Percentiles rank a stretch among this genome's conserved stretches.
Evolutionary conservation across 305 asterid species (phyloP).

Genomic region (Lippia alba): DNA sequence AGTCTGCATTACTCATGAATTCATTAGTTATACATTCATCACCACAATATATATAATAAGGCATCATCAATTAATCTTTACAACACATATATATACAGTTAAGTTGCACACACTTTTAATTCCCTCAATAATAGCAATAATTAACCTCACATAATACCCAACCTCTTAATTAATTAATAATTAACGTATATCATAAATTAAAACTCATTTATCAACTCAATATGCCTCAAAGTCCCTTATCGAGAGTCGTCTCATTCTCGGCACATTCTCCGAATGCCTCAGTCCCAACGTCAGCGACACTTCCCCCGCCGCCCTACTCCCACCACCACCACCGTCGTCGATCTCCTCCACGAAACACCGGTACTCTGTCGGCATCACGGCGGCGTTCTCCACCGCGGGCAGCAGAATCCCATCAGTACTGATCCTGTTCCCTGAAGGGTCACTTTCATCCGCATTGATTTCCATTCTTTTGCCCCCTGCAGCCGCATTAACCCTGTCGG

Average conservation of each 20-base stretch:
- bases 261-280: constrained; percentile 62
- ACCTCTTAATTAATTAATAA: not conserved
- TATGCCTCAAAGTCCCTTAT: constrained; percentile 61
- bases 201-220: not conserved
- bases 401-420: constrained; percentile 32
- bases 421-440: constrained; percentile 48
- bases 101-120: not conserved
- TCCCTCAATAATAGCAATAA: not conserved
- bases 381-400: not conserved
- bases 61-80: not conserved
- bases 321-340: constrained; percentile 17
- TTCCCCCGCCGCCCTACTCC: constrained; percentile 45
- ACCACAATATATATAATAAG: not conserved
- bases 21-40: not conserved
- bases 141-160: not conserved
- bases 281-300: constrained; percentile 84
- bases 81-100: not conserved
- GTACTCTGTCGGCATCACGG: constrained; percentile 28
- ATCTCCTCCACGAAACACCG: constrained; percentile 34
- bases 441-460: constrained; percentile 53
- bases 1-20: no score
- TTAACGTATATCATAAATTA: not conserved
- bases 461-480: constrained; percentile 20
- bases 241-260: constrained; percentile 56
- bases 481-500: constrained; percentile 7